phyloP scores from a whole-genome alignment of 2,329 filamentous ascomycete species.

The Claviceps pazoutovae region DNA sequence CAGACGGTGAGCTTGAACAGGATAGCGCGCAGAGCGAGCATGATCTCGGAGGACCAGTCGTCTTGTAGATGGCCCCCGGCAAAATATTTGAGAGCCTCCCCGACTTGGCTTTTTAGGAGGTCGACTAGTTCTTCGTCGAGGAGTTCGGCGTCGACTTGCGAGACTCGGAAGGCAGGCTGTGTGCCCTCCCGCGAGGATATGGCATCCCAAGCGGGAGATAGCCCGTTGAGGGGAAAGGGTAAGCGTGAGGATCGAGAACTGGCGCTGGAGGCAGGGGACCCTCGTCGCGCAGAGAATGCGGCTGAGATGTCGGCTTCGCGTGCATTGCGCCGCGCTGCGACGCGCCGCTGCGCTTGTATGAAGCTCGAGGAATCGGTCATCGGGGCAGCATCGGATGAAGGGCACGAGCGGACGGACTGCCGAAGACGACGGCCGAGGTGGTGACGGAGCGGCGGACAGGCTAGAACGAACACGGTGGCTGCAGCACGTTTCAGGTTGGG shows the following conservation, averaged over 20 bases:
- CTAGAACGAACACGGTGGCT: neutral
- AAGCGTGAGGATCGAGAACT: slow-evolving; percentile 42
- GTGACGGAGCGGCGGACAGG: neutral
- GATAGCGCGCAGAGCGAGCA: slow-evolving; percentile 58
- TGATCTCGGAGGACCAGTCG: slow-evolving; percentile 78
- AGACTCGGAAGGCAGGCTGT: slow-evolving; percentile 76
- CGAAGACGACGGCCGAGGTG: neutral
- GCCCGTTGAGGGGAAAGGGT: slow-evolving; percentile 46
- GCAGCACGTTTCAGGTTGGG: neutral
- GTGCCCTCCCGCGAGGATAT: slow-evolving; percentile 65
- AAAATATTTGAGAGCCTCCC: slow-evolving; percentile 78
- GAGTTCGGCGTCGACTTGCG: slow-evolving; percentile 90
- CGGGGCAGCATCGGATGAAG: slow-evolving; percentile 16
- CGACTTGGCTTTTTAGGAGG: slow-evolving; percentile 75
- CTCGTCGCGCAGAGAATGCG: slow-evolving; percentile 33
- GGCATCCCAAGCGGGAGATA: slow-evolving; percentile 53
- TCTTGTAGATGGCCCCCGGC: slow-evolving; percentile 62
- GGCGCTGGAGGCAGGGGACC: slow-evolving; percentile 40
- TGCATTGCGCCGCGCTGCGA: slow-evolving; percentile 64
- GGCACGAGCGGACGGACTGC: neutral
- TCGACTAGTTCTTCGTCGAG: slow-evolving; percentile 83
- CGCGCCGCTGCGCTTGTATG: slow-evolving; percentile 75
- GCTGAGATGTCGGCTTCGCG: slow-evolving; percentile 54
- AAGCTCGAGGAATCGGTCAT: slow-evolving; percentile 51
- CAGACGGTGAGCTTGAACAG: slow-evolving; percentile 93